phyloP scores from a whole-genome alignment of 2,329 filamentous ascomycete species.

The Hypoxylon sp. region DNA sequence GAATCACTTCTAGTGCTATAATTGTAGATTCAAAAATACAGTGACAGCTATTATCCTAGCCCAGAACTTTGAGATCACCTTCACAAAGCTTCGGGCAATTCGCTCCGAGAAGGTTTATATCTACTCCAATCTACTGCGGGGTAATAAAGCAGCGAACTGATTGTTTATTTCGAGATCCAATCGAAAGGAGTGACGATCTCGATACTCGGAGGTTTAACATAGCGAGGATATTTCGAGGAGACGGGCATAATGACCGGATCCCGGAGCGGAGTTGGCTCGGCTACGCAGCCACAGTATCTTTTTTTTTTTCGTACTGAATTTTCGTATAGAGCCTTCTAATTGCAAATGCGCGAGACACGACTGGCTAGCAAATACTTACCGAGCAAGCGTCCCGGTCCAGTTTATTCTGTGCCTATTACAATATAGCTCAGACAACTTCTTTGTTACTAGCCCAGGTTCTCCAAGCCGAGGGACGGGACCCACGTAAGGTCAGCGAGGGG shows the following conservation, averaged over 20 bases:
- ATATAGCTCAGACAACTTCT: conserved; percentile 21
- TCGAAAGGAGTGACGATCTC: conserved; percentile 24
- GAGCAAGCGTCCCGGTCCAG: neutral
- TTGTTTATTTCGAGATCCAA: conserved; percentile 22
- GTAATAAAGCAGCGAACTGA: conserved; percentile 27
- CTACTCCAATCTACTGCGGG: conserved; percentile 33
- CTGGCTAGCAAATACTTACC: conserved; percentile 24
- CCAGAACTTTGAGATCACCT: neutral
- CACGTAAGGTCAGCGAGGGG: conserved; percentile 24
- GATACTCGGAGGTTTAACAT: conserved; percentile 39
- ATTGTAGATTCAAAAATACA: neutral
- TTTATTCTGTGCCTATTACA: conserved; percentile 27
- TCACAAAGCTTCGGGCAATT: conserved; percentile 2
- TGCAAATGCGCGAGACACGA: conserved; percentile 42
- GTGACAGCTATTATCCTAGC: neutral
- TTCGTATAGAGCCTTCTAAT: conserved; percentile 4
- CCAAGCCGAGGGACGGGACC: conserved; percentile 27
- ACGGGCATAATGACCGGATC: conserved; percentile 29
- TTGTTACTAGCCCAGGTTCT: conserved; percentile 16
- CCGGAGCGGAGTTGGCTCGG: conserved; percentile 30
- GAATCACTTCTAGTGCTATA: neutral
- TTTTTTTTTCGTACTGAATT: neutral
- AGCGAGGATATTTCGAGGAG: conserved; percentile 31
- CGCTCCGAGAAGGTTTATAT: neutral
- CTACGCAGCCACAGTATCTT: neutral